A percentile compares a stretch with the other conserved stretches of the same genome.
phyloP scores from a whole-genome alignment of 2,329 filamentous ascomycete species.

The Sporothrix pallida region DNA sequence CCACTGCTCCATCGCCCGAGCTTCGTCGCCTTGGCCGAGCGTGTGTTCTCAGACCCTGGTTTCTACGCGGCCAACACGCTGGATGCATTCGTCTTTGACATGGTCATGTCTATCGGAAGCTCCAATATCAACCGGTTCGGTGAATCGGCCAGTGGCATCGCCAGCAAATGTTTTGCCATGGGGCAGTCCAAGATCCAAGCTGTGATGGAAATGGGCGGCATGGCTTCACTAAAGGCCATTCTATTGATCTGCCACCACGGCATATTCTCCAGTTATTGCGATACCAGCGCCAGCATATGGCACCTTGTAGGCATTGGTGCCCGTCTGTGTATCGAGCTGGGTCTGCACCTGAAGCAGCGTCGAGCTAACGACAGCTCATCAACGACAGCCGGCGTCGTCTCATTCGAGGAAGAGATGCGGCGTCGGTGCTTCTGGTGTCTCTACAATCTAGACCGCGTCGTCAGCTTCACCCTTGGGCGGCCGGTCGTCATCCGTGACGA shows the following conservation, averaged over 20 bases:
- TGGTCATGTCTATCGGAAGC: conserved; percentile 35
- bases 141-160: conserved; percentile 1
- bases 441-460: conserved; percentile 34
- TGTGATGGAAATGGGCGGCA: conserved; percentile 23
- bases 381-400: background rate
- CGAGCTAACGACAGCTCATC: background rate
- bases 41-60: background rate
- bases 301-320: conserved; percentile 32
- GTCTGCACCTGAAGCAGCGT: conserved; percentile 31
- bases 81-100: conserved; percentile 34
- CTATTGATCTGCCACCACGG: conserved; percentile 33
- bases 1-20: background rate
- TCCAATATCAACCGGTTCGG: conserved; percentile 32
- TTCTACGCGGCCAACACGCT: conserved; percentile 23
- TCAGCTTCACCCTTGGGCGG: conserved; percentile 32
- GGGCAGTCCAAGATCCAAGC: conserved; percentile 20
- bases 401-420: conserved; percentile 31
- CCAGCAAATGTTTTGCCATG: conserved; percentile 20
- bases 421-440: conserved; percentile 34
- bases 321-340: conserved; percentile 33
- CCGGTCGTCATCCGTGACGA: conserved; percentile 35
- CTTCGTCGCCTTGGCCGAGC: background rate
- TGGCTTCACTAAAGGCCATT: conserved; percentile 26
- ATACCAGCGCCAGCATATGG: conserved; percentile 34
- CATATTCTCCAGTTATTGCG: conserved; percentile 32